These are phyloP conservation scores for Schrenkiella parvula DNA, from an alignment of 345 rosid species.

Conservation along the genomic window DNA sequence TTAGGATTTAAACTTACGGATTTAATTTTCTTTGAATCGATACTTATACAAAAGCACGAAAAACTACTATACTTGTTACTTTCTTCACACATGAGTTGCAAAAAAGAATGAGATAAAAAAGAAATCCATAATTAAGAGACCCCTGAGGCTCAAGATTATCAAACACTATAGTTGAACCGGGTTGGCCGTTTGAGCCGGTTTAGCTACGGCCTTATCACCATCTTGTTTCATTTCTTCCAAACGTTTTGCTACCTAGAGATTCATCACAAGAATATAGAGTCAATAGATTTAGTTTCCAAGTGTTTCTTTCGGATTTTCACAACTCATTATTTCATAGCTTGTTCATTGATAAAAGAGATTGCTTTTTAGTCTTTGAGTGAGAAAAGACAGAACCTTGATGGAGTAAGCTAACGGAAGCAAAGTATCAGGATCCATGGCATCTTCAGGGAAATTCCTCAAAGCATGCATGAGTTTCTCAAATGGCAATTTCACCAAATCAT, in stretches of 20 bases:
- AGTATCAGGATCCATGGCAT: constrained; percentile 87
- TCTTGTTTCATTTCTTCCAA: constrained; percentile 63
- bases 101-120: background rate
- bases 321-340: background rate
- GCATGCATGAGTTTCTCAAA: constrained; percentile 94
- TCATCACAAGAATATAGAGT: background rate
- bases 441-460: constrained; percentile 83
- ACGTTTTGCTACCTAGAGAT: constrained; percentile 60
- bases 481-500: constrained; percentile 86
- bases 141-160: background rate
- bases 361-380: background rate
- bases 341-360: background rate
- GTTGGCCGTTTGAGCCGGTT: constrained; percentile 34
- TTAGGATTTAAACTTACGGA: too few species aligned
- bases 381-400: constrained; percentile 57
- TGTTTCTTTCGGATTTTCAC: background rate
- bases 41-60: background rate
- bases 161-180: constrained; percentile 19
- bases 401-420: constrained; percentile 89
- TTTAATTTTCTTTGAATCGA: background rate
- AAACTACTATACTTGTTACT: background rate
- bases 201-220: constrained; percentile 47
- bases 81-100: constrained; percentile 9
- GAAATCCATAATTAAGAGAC: background rate
- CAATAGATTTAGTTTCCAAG: background rate